Percentiles rank a stretch among this genome's conserved stretches.
phyloP scores from a whole-genome alignment of 2,329 filamentous ascomycete species.

The Ceratocystis harringtonii region DNA sequence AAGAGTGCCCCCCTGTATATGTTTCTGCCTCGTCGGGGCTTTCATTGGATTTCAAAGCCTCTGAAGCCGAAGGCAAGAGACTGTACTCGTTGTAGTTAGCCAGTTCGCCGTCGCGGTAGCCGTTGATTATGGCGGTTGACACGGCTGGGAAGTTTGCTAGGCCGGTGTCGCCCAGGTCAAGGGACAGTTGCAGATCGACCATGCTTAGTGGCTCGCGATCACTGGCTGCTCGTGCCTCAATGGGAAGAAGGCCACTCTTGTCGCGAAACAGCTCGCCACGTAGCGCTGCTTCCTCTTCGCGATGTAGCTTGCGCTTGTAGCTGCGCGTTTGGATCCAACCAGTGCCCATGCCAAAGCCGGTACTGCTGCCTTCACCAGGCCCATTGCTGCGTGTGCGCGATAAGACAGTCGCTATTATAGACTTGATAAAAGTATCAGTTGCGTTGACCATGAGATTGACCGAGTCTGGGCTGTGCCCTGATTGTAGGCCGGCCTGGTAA shows the following conservation, averaged over 20 bases:
- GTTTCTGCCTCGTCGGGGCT: conserved; percentile 22
- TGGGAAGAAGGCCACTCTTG: conserved; percentile 60
- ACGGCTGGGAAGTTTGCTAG: conserved; percentile 66
- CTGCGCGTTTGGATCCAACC: conserved; percentile 64
- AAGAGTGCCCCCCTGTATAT: conserved; percentile 31
- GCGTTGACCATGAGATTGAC: conserved; percentile 50
- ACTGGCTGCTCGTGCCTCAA: conserved; percentile 63
- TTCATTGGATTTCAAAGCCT: conserved; percentile 18
- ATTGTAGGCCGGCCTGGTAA: conserved; percentile 48
- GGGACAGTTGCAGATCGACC: conserved; percentile 60
- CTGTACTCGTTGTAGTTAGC: conserved; percentile 50
- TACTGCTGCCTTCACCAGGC: conserved; percentile 44
- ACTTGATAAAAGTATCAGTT: conserved; percentile 52
- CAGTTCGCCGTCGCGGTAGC: conserved; percentile 61
- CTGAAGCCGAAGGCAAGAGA: conserved; percentile 30
- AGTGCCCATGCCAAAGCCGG: conserved; percentile 49
- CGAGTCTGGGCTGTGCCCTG: conserved; percentile 44
- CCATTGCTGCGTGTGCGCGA: conserved; percentile 50
- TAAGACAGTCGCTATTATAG: conserved; percentile 47
- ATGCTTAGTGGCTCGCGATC: conserved; percentile 59
- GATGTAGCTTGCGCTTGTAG: conserved; percentile 58
- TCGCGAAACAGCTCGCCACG: conserved; percentile 63
- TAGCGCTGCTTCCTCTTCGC: conserved; percentile 58
- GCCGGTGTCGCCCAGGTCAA: conserved; percentile 61
- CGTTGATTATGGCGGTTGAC: conserved; percentile 51